phyloP scores from a whole-genome alignment of 2,329 filamentous ascomycete genomes.

The Aspergillus proliferans region DNA sequence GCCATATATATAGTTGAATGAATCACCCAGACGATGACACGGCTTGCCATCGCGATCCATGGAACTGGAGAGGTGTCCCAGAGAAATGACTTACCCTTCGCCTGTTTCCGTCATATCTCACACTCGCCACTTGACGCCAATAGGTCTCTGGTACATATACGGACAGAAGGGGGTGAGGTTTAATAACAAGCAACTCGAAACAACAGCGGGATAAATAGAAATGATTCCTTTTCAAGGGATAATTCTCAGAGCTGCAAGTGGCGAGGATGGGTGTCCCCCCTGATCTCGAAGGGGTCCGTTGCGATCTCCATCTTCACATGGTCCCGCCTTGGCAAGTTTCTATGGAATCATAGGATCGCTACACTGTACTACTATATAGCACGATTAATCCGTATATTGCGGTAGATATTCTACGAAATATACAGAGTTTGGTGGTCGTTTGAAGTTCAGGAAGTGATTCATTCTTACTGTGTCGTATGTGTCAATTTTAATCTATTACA shows the following conservation, averaged over 20 bases:
- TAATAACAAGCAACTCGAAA: background rate
- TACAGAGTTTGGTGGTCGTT: no score
- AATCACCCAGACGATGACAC: background rate
- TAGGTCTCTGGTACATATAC: background rate
- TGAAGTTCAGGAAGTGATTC: background rate
- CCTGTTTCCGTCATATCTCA: slow-evolving; percentile 24
- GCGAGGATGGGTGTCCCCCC: background rate
- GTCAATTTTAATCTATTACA: background rate
- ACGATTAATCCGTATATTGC: background rate
- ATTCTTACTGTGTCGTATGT: background rate
- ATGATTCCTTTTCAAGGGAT: background rate
- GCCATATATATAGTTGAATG: slow-evolving; percentile 1
- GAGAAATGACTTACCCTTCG: slow-evolving; percentile 22
- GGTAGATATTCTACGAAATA: background rate
- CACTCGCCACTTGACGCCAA: slow-evolving; percentile 4
- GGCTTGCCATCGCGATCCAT: slow-evolving; percentile 11
- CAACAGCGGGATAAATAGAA: background rate
- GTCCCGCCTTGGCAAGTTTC: background rate
- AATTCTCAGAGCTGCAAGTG: background rate
- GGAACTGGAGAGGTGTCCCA: slow-evolving; percentile 9
- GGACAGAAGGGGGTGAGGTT: background rate
- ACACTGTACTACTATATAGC: no score
- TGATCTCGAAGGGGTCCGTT: background rate
- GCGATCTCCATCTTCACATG: background rate
- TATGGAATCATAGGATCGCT: background rate